phyloP scores from a whole-genome alignment of 2,329 filamentous ascomycete species.

The Beauveria rudraprayagi region DNA sequence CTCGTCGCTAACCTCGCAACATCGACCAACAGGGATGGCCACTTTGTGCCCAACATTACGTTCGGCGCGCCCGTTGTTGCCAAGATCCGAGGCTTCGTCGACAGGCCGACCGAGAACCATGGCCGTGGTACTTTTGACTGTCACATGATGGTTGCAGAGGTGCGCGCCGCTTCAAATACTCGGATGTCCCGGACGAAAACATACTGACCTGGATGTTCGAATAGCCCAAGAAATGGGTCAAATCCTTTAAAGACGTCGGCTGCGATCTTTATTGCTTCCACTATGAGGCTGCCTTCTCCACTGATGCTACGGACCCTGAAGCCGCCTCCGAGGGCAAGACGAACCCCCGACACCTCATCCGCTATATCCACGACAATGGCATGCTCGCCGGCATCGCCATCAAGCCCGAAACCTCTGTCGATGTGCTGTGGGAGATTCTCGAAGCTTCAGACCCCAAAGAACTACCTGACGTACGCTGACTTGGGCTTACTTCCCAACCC shows the following conservation, averaged over 20 bases:
- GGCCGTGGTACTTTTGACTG: conserved; percentile 95
- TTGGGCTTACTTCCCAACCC: background rate
- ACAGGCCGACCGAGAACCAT: conserved; percentile 57
- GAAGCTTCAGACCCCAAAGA: conserved; percentile 66
- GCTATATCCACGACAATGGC: conserved; percentile 81
- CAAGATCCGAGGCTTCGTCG: conserved; percentile 83
- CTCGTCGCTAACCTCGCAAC: background rate
- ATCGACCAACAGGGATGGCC: conserved; percentile 66
- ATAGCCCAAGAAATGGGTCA: conserved; percentile 96
- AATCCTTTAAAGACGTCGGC: conserved; percentile 85
- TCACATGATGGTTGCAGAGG: conserved; percentile 99
- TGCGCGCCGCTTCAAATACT: conserved; percentile 30
- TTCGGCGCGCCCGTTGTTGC: conserved; percentile 93
- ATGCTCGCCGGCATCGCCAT: conserved; percentile 92
- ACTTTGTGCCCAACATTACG: conserved; percentile 98
- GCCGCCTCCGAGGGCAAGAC: conserved; percentile 62
- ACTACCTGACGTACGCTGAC: conserved; percentile 69
- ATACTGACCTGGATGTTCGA: conserved; percentile 9
- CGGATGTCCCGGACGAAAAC: background rate
- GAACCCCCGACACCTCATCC: conserved; percentile 74
- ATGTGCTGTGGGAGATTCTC: conserved; percentile 86
- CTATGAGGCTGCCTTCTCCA: conserved; percentile 91
- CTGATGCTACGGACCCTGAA: conserved; percentile 73
- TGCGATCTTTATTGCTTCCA: conserved; percentile 99
- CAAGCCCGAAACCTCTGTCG: conserved; percentile 84